Percentiles rank a stretch among this genome's conserved stretches.
phyloP scores from a whole-genome alignment of 441 rosid species.

The Geranium incanum region DNA sequence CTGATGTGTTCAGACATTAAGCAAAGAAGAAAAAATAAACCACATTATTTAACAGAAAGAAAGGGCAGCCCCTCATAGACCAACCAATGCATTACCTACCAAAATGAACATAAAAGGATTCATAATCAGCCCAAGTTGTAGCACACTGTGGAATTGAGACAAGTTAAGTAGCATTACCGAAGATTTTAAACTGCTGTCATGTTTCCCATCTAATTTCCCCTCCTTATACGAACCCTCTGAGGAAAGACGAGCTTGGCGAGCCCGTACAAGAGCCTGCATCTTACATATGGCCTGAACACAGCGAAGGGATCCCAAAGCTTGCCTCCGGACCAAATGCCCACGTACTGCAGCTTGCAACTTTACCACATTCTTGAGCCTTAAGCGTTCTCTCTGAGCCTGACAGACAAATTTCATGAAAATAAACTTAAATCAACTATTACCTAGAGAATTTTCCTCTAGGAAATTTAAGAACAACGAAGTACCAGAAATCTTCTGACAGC shows the following conservation, averaged over 20 bases:
- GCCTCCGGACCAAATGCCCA: slow-evolving; percentile 80
- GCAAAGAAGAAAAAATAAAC: neutral
- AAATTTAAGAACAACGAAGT: slow-evolving; percentile 18
- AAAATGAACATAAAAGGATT: neutral
- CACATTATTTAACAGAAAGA: too few relatives aligned
- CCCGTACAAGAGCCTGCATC: slow-evolving; percentile 81
- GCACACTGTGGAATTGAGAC: neutral
- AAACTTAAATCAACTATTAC: slow-evolving; percentile 9
- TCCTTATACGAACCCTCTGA: neutral
- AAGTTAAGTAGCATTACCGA: slow-evolving; percentile 14
- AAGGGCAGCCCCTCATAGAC: too few relatives aligned
- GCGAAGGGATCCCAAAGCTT: slow-evolving; percentile 72
- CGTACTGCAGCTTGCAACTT: slow-evolving; percentile 91
- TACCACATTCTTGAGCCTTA: slow-evolving; percentile 58
- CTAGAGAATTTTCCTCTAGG: neutral
- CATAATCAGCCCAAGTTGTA: neutral
- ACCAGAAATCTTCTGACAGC: slow-evolving; percentile 62
- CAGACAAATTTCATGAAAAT: slow-evolving; percentile 16
- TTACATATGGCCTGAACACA: slow-evolving; percentile 83
- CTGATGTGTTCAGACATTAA: neutral
- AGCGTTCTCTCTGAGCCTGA: slow-evolving; percentile 59
- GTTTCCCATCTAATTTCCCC: neutral
- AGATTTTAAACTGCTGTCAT: neutral
- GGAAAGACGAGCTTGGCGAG: slow-evolving; percentile 44
- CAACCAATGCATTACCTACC: neutral